These are phyloP conservation scores for Mallotus repandus DNA, from an alignment of 441 rosid species.

Conservation along the genomic window DNA sequence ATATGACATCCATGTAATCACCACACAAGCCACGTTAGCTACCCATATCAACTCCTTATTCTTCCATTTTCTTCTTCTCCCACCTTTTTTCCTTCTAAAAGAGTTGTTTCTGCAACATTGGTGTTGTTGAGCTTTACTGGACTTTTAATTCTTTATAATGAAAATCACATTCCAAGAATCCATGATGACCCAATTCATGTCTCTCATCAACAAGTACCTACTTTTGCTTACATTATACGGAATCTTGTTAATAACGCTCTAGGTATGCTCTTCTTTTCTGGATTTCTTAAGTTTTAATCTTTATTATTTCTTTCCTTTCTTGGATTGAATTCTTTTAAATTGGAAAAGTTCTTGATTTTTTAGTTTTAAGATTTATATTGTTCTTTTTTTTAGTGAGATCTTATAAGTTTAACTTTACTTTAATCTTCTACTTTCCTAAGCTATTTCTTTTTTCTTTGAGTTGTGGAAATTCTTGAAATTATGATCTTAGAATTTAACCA, in stretches of 20 bases:
- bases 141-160: conserved; percentile 55
- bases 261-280: conserved; percentile 35
- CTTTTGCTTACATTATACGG: conserved; percentile 49
- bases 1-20: no score
- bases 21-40: no score
- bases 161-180: conserved; percentile 56
- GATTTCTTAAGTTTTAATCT: neutral
- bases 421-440: neutral
- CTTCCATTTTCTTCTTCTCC: no score
- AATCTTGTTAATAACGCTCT: conserved; percentile 42
- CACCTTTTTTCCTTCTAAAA: no score
- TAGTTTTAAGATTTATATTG: neutral
- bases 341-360: neutral
- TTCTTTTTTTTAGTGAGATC: neutral
- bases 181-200: conserved; percentile 34
- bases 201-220: conserved; percentile 23
- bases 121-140: conserved; percentile 44
- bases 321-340: neutral
- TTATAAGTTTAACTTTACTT: neutral
- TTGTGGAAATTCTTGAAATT: neutral
- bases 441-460: neutral
- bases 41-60: no score
- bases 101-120: conserved; percentile 29
- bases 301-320: neutral
- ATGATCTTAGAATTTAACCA: neutral